Evolutionary conservation across 108 stramenopile genomes (phyloP).

Genomic region (Cyclotella kingstonii): DNA sequence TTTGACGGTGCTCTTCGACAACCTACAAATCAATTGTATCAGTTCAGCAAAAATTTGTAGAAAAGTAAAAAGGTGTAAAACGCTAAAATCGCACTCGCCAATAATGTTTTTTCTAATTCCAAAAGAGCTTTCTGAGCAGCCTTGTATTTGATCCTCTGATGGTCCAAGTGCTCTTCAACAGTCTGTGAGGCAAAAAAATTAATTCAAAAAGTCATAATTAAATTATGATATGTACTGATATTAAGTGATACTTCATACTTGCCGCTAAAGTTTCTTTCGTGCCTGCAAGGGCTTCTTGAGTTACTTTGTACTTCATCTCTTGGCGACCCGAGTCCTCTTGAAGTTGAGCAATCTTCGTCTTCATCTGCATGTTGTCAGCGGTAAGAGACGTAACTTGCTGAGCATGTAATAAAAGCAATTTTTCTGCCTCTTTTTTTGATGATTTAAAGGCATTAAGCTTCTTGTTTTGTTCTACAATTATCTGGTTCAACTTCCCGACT

Average conservation of each 20-base stretch:
- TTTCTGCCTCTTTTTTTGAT: too few relatives aligned
- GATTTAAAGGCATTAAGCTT: too few relatives aligned
- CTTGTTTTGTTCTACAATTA: too few relatives aligned
- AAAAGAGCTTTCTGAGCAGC: not conserved
- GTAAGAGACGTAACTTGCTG: too few relatives aligned
- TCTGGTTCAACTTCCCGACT: not conserved
- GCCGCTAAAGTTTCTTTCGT: too few relatives aligned
- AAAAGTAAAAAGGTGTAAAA: not conserved
- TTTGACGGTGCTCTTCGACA: conserved; percentile 3
- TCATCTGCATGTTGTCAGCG: too few relatives aligned
- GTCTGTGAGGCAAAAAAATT: not conserved
- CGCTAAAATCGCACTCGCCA: not conserved
- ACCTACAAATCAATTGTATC: not conserved
- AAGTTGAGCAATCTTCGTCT: too few relatives aligned
- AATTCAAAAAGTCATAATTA: not conserved
- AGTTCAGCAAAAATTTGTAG: not conserved
- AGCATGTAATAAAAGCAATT: too few relatives aligned
- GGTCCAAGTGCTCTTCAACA: not conserved
- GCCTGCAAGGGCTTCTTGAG: too few relatives aligned
- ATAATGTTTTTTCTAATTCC: conserved; percentile 2
- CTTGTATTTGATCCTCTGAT: not conserved
- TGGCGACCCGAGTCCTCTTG: too few relatives aligned
- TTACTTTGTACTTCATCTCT: too few relatives aligned
- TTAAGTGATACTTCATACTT: not conserved
- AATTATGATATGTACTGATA: not conserved